Evolutionary conservation across 768 basidiomycete genomes (phyloP), one percentile per base, ranked within the genome.

Genomic region (Trametes meyenii): DNA sequence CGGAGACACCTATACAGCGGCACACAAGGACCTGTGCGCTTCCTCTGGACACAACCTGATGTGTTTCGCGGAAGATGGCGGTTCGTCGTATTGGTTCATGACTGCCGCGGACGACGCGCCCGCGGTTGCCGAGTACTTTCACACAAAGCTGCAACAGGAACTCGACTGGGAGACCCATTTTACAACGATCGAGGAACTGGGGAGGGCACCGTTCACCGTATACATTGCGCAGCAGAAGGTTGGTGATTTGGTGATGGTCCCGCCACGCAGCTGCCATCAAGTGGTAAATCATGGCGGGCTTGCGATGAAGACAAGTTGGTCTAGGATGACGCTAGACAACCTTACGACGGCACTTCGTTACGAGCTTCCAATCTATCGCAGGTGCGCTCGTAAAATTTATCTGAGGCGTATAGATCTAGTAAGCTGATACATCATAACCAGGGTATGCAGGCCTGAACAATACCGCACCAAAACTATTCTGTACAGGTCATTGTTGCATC

Each of bases 21-120:
- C 84, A 58, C 92, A 94, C 70, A 94, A 93, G 70, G 92, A 94
- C 73, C 80, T 88, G 0, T 94, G 92, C 67, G 90, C 84, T 1
- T 92, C 90, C 3, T 87, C 88, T 6, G 92, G 92, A 11, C 92
- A 94, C 56, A 94, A 94, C 69, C 75, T 94, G 21, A 94, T 94
- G 92, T 88, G 87, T 67, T 88, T 89, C 70, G 84, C 92, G 0
- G 89, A 91, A 69, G 75, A 85, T 23, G 79, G 74, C 42, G 90
- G 87, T 0, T 88, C 86, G 1, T 87, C 91, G 0, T 90, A 86
- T 69, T 94, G 92, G 92, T 93, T 94, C 73, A 91, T 94, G 89
- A 92, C 92, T 1, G 76, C 80, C 61, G 79, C 84, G 26, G 78
- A 83, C 0, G 82, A 79, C 60, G 84, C 88, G 14, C 76, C 80